A percentile compares a stretch with the other conserved stretches of the same genome.
These are phyloP conservation scores for Sphenostylis stenocarpa DNA, from an alignment of 306 rosid species.

Conservation along the genomic window DNA sequence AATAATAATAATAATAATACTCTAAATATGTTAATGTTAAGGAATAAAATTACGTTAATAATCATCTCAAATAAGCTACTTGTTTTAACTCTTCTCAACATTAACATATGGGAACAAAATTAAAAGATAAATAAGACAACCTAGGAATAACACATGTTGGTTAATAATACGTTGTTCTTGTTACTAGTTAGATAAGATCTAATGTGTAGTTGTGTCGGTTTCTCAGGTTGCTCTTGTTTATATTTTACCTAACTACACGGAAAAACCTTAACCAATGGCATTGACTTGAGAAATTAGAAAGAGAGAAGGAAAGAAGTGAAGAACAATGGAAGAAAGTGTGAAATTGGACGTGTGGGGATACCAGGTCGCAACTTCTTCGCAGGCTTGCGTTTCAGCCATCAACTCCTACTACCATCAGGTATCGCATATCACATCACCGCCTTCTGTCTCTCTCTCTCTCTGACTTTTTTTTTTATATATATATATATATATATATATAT, in stretches of 20 bases:
- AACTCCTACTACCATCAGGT: conserved; percentile 78
- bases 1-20: too few relatives aligned
- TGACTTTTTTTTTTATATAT: not conserved
- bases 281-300: not conserved
- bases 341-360: conserved; percentile 71
- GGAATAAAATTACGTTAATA: too few relatives aligned
- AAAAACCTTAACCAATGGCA: not conserved
- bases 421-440: not conserved
- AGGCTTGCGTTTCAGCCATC: conserved; percentile 71
- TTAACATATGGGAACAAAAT: too few relatives aligned
- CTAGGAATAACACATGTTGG: too few relatives aligned
- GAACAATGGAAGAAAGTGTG: conserved; percentile 52
- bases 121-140: too few relatives aligned
- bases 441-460: not conserved
- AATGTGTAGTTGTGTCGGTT: not conserved
- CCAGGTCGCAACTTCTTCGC: conserved; percentile 66
- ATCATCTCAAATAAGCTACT: too few relatives aligned
- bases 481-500: too few relatives aligned
- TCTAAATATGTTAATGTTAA: too few relatives aligned
- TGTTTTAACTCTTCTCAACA: too few relatives aligned
- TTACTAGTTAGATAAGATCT: not conserved
- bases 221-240: not conserved
- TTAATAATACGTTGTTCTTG: too few relatives aligned
- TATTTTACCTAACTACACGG: not conserved
- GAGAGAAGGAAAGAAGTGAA: not conserved